Conservation (phyloP, 2,329 filamentous ascomycete genomes). For the Dactylellina haptotyla region DNA sequence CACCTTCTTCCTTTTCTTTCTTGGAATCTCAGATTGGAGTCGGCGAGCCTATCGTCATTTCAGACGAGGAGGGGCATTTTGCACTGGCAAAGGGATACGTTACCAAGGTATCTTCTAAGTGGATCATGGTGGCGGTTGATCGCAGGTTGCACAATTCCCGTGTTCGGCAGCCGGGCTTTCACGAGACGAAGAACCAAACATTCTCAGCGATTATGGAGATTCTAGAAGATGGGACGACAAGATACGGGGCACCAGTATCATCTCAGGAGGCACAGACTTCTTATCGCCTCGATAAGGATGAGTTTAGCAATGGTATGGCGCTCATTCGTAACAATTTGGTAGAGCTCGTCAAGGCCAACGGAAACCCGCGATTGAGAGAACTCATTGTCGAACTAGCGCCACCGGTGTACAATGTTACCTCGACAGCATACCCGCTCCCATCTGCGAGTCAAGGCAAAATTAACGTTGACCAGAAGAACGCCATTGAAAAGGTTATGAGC, state of each 20-base stretch:
- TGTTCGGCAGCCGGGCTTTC: conserved; percentile 77
- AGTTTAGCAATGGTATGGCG: conserved; percentile 98
- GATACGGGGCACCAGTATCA: conserved; percentile 56
- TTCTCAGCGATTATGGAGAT: conserved; percentile 95
- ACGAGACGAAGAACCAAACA: conserved; percentile 79
- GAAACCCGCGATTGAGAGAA: conserved; percentile 64
- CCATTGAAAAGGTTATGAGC: conserved; percentile 94
- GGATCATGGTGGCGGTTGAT: conserved; percentile 76
- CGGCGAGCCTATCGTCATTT: conserved; percentile 94
- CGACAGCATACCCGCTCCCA: conserved; percentile 72
- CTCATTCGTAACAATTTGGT: conserved; percentile 92
- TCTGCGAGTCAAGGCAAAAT: conserved; percentile 71
- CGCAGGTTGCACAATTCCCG: conserved; percentile 87
- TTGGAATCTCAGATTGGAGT: conserved; percentile 85
- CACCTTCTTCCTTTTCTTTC: conserved; percentile 76
- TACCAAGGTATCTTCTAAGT: conserved; percentile 77
- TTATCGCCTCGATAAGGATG: conserved; percentile 94
- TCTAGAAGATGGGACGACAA: conserved; percentile 65
- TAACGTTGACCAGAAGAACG: conserved; percentile 85
- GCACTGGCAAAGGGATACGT: conserved; percentile 93
- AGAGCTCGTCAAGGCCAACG: conserved; percentile 78
- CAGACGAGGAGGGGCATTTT: conserved; percentile 94
- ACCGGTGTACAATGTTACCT: conserved; percentile 76
- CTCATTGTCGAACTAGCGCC: conserved; percentile 80
- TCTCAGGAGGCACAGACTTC: conserved; percentile 67